Percentiles rank a stretch among this genome's conserved stretches.
These are phyloP conservation scores for Coemansia brasiliensis DNA, from an alignment of 192 early-diverging fungal genomes.

Conservation along the genomic window DNA sequence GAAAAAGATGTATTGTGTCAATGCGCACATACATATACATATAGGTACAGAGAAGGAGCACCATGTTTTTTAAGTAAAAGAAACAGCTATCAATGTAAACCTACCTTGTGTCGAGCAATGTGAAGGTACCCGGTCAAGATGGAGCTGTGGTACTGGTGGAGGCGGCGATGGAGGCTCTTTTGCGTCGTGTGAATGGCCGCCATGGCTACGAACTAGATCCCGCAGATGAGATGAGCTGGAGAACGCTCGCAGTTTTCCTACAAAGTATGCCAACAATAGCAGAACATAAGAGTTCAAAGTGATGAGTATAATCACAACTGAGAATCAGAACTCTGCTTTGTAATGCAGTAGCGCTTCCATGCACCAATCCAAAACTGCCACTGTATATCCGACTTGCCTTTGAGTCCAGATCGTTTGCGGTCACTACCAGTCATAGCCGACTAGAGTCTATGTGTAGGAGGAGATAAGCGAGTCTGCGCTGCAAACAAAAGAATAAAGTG, in stretches of 20 bases:
- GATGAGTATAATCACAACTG: not conserved
- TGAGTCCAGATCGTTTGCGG: slow-evolving; percentile 33
- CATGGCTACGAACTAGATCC: slow-evolving; percentile 44
- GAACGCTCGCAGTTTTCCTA: slow-evolving; percentile 55
- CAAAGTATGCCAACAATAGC: not conserved
- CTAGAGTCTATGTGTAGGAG: too few species aligned
- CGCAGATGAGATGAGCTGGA: slow-evolving; percentile 52
- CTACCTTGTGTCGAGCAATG: slow-evolving; percentile 32
- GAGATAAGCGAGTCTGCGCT: too few species aligned
- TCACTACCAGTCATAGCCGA: slow-evolving; percentile 22
- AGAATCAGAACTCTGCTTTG: not conserved
- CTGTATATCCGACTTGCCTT: slow-evolving; percentile 27
- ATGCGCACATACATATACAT: not conserved
- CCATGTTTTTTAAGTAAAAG: too few species aligned
- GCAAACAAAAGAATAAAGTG: too few species aligned
- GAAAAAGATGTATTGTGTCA: not conserved
- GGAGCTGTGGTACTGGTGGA: slow-evolving; percentile 37
- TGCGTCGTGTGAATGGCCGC: slow-evolving; percentile 16
- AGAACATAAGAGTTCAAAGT: not conserved
- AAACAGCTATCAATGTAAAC: not conserved
- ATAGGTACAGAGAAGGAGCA: not conserved
- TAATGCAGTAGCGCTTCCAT: not conserved
- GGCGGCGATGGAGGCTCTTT: slow-evolving; percentile 27
- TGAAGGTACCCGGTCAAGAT: slow-evolving; percentile 23
- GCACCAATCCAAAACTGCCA: slow-evolving; percentile 6